Evolutionary conservation across 2,329 filamentous ascomycete genomes (phyloP).

Genomic region (Colletotrichum sidae): DNA sequence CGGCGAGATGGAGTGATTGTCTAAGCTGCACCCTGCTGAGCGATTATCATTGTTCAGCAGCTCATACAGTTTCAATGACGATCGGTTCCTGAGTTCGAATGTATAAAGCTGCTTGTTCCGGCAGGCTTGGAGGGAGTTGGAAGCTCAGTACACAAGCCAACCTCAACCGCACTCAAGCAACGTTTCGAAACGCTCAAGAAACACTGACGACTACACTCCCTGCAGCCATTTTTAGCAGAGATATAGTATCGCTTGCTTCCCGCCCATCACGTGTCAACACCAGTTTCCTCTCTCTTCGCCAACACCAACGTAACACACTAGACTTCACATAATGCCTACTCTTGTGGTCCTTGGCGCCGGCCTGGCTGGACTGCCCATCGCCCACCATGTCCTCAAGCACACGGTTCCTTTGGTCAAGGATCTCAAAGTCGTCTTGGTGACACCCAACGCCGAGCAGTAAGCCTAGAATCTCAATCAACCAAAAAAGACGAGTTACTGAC

Average conservation of each 20-base stretch:
- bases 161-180: slow-evolving; percentile 6
- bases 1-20: background rate
- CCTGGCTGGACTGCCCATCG: slow-evolving; percentile 61
- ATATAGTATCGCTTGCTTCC: background rate
- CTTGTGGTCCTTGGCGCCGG: slow-evolving; percentile 65
- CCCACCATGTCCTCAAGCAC: slow-evolving; percentile 64
- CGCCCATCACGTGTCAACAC: accelerated
- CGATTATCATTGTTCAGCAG: too few relatives aligned
- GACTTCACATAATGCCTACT: slow-evolving; percentile 57
- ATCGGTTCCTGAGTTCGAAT: too few relatives aligned
- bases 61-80: too few relatives aligned
- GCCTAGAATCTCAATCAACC: background rate
- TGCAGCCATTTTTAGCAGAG: slow-evolving; percentile 3
- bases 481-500: slow-evolving; percentile 9
- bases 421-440: slow-evolving; percentile 64
- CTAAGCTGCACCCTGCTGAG: background rate
- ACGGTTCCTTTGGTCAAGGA: slow-evolving; percentile 53
- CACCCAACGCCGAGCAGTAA: slow-evolving; percentile 55
- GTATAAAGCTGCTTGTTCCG: background rate
- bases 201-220: slow-evolving; percentile 16
- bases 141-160: background rate
- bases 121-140: slow-evolving; percentile 3
- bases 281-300: background rate
- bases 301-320: background rate
- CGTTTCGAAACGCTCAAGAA: slow-evolving; percentile 30